Percentiles rank a stretch among this genome's conserved stretches.
phyloP scores from a whole-genome alignment of 306 rosid genomes.

The Malus asiatica region DNA sequence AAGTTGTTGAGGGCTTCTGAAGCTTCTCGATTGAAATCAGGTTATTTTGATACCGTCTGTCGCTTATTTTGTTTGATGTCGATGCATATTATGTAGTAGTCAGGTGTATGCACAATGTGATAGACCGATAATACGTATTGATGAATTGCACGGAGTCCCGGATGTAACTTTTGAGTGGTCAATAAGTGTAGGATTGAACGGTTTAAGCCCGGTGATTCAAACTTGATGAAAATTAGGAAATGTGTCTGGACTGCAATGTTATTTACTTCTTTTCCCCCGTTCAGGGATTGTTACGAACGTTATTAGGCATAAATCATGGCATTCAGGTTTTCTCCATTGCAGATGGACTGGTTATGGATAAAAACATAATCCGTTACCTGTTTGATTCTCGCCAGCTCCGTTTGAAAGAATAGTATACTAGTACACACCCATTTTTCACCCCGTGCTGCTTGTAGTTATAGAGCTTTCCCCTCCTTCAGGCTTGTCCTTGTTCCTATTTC shows the following conservation, averaged over 20 bases:
- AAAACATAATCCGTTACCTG: not conserved
- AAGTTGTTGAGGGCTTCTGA: slow-evolving; percentile 20
- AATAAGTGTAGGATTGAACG: not conserved
- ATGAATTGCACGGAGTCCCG: not conserved
- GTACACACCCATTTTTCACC: not conserved
- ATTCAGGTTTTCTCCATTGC: not conserved
- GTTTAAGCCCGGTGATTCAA: not conserved
- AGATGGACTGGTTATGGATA: not conserved
- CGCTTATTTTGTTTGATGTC: not conserved
- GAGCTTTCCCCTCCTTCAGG: not conserved
- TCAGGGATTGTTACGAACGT: not conserved
- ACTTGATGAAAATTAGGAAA: not conserved
- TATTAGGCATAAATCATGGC: not conserved
- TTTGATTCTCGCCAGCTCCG: not conserved
- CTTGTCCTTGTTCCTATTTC: not conserved
- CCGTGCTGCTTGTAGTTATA: not conserved
- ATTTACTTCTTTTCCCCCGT: not conserved
- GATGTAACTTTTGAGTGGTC: not conserved
- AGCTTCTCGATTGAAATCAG: slow-evolving; percentile 16
- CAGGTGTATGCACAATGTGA: not conserved
- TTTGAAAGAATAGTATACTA: not conserved
- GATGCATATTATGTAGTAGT: not conserved
- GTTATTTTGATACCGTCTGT: not conserved
- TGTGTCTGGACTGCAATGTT: not conserved
- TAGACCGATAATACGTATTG: too few relatives aligned